Evolutionary conservation across 768 basidiomycete genomes (phyloP), one percentile per base, ranked within the genome.

Genomic region (Tulasnella calospora): DNA sequence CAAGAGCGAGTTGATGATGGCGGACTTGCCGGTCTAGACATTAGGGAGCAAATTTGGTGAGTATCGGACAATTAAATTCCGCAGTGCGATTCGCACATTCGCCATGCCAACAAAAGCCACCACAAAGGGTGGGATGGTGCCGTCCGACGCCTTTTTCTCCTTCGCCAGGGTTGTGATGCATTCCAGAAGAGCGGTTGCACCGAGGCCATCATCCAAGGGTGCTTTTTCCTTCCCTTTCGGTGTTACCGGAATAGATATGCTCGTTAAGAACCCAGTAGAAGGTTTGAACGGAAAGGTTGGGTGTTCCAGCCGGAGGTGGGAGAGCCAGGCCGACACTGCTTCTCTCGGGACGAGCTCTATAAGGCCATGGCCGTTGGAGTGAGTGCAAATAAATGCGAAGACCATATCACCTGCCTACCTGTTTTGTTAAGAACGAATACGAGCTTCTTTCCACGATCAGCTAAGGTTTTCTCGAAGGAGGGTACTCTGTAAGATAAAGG

Each of bases 401-500:
- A 76, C 73, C 47, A 44, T 61, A 71, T 38, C 46, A n/a, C 30
- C 41, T 87, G 91, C 78, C 57, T 81, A 94, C 95, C 95, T 80
- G 92, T 92, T 86, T 98, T 98, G 84, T 92, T 96, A 76, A 98
- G 83, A 23, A 96, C 86, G n/a, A 95, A 84, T 27, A 92, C 81
- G 17, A 92, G 84, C 83, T 84, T 86, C 81, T 88, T 88, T 79
- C 83, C 88, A 55, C 79, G 83, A 67, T 85, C 85, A 46, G 84
- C 83, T 27, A 85, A 84, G 71, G 91, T 83, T 30, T 87, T 84
- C 82, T 96, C 94, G 73, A 94, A 78, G 79, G 88, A 87, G 41
- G 83, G 83, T 81, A 92, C 93, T 73, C 94, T 87, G 82, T 88
- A 91, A 27, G 92, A 86, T 15, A 89, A 83, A 15, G 96, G 95